These are phyloP conservation scores for Botrytis cinerea DNA, from an alignment of 2,329 filamentous ascomycete genomes.

Conservation along the genomic window DNA sequence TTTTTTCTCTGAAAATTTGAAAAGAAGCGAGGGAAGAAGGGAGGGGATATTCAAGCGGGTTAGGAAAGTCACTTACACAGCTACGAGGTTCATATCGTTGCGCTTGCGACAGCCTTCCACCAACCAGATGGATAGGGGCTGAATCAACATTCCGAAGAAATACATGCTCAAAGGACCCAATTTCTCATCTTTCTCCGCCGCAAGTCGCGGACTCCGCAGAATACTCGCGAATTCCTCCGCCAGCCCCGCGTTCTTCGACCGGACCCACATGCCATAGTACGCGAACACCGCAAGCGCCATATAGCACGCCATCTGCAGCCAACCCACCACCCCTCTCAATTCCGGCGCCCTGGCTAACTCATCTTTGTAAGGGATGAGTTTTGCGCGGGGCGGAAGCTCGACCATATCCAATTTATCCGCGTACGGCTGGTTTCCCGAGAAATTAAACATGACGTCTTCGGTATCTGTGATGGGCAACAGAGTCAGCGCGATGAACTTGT, in stretches of 20 bases:
- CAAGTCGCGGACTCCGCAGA: background rate
- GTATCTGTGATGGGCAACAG: conserved; percentile 11
- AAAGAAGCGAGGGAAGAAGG: no score
- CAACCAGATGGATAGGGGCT: background rate
- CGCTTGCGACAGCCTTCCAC: conserved; percentile 11
- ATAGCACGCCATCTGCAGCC: conserved; percentile 9
- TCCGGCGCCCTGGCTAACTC: background rate
- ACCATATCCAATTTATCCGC: conserved; percentile 16
- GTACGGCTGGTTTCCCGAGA: background rate
- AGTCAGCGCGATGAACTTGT: conserved; percentile 7
- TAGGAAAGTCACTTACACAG: background rate
- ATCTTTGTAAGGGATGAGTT: conserved; percentile 16
- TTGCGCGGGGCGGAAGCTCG: conserved; percentile 1
- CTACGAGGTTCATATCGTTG: conserved; percentile 20
- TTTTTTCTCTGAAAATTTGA: background rate
- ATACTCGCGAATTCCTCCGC: background rate
- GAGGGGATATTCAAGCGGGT: no score
- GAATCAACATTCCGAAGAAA: conserved; percentile 3
- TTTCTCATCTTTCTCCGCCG: background rate
- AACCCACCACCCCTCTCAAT: background rate
- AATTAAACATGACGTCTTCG: conserved; percentile 17
- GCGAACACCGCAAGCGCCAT: background rate
- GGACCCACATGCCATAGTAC: conserved; percentile 18
- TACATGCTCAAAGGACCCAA: background rate
- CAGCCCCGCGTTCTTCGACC: background rate